A percentile compares a stretch with the other conserved stretches of the same genome.
Evolutionary conservation across 1,284 basidiomycete genomes (phyloP).

Genomic region (Puccinia horiana): DNA sequence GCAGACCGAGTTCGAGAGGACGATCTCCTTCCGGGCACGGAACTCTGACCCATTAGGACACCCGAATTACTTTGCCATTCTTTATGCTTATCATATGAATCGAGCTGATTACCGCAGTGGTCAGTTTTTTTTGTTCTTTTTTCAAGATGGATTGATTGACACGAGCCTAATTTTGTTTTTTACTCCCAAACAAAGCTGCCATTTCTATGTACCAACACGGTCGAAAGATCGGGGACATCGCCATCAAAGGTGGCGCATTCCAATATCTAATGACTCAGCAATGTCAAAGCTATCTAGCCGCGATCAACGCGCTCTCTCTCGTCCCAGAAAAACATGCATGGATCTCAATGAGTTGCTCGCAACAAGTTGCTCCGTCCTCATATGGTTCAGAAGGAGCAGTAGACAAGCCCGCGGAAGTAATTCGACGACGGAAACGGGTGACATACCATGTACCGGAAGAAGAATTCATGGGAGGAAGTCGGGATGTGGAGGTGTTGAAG

Average conservation of each 20-base stretch:
- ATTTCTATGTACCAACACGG: slow-evolving; percentile 93
- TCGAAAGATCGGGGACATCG: slow-evolving; percentile 70
- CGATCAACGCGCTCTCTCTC: slow-evolving; percentile 84
- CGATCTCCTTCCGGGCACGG: slow-evolving; percentile 87
- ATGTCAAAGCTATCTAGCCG: slow-evolving; percentile 75
- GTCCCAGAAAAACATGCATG: slow-evolving; percentile 80
- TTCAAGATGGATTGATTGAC: not conserved
- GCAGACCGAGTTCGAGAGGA: slow-evolving; percentile 82
- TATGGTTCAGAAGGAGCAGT: slow-evolving; percentile 52
- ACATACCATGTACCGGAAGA: slow-evolving; percentile 76
- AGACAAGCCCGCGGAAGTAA: not conserved
- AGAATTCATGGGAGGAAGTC: slow-evolving; percentile 62
- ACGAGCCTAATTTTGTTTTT: slow-evolving; percentile 29
- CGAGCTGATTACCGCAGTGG: slow-evolving; percentile 64
- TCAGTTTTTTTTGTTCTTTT: slow-evolving; percentile 10
- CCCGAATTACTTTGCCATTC: slow-evolving; percentile 85
- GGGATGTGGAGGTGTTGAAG: slow-evolving; percentile 73
- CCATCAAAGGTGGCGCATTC: slow-evolving; percentile 62
- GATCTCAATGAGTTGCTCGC: slow-evolving; percentile 64
- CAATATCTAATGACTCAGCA: slow-evolving; percentile 71
- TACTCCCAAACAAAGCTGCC: slow-evolving; percentile 65
- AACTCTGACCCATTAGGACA: slow-evolving; percentile 83
- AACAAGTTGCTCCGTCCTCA: not conserved
- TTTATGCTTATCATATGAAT: slow-evolving; percentile 90
- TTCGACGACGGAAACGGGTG: slow-evolving; percentile 69